Percentiles rank a stretch among this genome's conserved stretches.
Evolutionary conservation across 306 rosid genomes (phyloP).

Genomic region (Vigna hirtella): DNA sequence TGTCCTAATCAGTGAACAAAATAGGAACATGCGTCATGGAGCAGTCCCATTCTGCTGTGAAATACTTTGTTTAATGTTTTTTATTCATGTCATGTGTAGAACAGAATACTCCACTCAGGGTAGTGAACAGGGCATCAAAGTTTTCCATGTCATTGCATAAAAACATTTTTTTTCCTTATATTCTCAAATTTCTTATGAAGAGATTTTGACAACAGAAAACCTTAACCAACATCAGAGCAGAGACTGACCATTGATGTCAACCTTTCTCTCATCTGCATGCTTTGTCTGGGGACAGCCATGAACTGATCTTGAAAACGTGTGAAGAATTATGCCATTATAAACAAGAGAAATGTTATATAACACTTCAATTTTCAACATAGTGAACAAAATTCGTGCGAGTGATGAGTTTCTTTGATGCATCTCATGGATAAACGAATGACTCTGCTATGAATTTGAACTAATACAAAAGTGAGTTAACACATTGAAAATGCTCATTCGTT

Average conservation of each 20-base stretch:
- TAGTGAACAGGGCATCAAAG: no score
- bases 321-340: neutral
- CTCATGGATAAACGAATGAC: neutral
- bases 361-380: neutral
- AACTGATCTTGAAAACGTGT: neutral
- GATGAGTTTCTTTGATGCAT: neutral
- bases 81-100: conserved; percentile 7
- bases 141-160: neutral
- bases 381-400: neutral
- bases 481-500: neutral
- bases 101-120: neutral
- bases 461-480: neutral
- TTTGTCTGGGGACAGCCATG: conserved; percentile 11
- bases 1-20: conserved; percentile 19
- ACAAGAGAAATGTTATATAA: neutral
- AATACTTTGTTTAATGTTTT: conserved; percentile 4
- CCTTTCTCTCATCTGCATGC: conserved; percentile 14
- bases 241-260: neutral
- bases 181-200: neutral
- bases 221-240: conserved; percentile 25
- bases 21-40: neutral
- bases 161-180: neutral
- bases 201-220: neutral
- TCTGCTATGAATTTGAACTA: neutral
- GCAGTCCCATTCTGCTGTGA: conserved; percentile 27